phyloP scores from a whole-genome alignment of 495 filamentous ascomycete genomes.

The Sporormia fimetaria region DNA sequence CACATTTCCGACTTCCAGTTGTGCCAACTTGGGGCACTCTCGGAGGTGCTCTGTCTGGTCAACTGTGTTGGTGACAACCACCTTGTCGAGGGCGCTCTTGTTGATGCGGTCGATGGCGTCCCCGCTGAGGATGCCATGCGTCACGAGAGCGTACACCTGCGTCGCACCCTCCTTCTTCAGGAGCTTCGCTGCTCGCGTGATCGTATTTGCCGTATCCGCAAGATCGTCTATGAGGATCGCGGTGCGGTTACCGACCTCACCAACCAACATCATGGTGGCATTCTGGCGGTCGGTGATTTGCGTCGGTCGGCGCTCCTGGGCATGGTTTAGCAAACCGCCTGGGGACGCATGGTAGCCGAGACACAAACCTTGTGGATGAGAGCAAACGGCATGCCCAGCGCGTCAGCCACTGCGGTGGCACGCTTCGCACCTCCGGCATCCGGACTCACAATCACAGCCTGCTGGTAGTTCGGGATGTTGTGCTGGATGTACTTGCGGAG shows the following conservation, averaged over 20 bases:
- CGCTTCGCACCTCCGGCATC: constrained; percentile 95
- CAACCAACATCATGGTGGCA: constrained; percentile 97
- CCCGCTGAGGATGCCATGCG: constrained; percentile 86
- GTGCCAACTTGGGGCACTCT: constrained; percentile 74
- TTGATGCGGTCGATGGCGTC: constrained; percentile 93
- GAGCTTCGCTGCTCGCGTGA: constrained; percentile 92
- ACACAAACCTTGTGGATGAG: constrained; percentile 87
- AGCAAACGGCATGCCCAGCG: constrained; percentile 83
- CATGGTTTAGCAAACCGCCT: constrained; percentile 20
- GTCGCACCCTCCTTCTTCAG: constrained; percentile 87
- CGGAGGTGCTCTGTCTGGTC: constrained; percentile 72
- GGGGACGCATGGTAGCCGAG: constrained; percentile 21
- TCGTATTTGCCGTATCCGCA: constrained; percentile 91
- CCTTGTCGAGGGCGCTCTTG: constrained; percentile 74
- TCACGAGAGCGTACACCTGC: constrained; percentile 78
- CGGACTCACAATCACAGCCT: constrained; percentile 87
- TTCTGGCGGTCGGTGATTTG: constrained; percentile 88
- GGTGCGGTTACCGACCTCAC: constrained; percentile 67
- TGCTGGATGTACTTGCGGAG: constrained; percentile 83
- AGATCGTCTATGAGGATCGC: constrained; percentile 91
- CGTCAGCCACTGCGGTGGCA: constrained; percentile 92
- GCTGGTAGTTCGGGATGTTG: constrained; percentile 73
- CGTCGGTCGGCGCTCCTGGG: constrained; percentile 89
- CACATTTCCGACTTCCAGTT: constrained; percentile 80
- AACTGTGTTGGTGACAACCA: constrained; percentile 90